Conservation (phyloP, 352 stramenopile genomes). For the Phytophthora hibernalis region DNA sequence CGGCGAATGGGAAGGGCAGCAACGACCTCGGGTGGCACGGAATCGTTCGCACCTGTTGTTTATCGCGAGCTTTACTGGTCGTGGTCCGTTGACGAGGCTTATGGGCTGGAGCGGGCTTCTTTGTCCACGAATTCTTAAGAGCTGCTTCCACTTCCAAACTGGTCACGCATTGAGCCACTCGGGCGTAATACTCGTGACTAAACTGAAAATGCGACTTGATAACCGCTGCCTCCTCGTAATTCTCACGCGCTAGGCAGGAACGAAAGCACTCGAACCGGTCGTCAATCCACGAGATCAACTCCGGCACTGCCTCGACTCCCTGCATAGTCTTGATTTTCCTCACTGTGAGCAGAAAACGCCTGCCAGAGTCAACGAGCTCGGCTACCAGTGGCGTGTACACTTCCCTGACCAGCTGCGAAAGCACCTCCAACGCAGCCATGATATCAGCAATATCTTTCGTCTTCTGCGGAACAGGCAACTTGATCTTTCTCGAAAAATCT, state of each 20-base stretch:
- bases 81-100: neutral
- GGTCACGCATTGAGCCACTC: slow-evolving; percentile 3
- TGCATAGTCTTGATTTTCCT: slow-evolving; percentile 5
- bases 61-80: neutral
- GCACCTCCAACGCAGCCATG: no score
- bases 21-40: no score
- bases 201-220: slow-evolving; percentile 10
- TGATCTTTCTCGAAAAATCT: no score
- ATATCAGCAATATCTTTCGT: no score
- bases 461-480: no score
- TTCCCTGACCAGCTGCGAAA: no score
- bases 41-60: no score
- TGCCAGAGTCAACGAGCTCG: neutral
- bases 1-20: no score
- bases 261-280: slow-evolving; percentile 10
- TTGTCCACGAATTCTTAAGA: neutral
- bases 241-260: neutral
- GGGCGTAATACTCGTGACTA: slow-evolving; percentile 11
- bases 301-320: neutral
- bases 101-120: neutral
- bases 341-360: slow-evolving; percentile 5
- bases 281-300: slow-evolving; percentile 19
- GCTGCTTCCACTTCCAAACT: slow-evolving; percentile 4
- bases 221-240: neutral
- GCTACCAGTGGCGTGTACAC: neutral